Base-by-base conservation (phyloP, 1,284 basidiomycete genomes). In the Ceratobasidium sp. region DNA sequence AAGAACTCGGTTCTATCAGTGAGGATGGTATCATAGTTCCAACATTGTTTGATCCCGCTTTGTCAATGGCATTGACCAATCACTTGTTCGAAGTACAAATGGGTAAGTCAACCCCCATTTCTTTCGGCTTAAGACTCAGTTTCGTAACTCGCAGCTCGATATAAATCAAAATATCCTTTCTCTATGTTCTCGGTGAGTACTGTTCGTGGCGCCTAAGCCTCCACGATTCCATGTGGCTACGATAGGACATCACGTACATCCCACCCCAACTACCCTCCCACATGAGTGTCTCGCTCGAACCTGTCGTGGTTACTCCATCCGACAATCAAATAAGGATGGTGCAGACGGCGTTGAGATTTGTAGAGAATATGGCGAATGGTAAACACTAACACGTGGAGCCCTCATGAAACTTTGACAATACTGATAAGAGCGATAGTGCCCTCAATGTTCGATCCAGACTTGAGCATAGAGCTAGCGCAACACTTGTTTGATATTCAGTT, bases 61-160 rank as follows among this genome's bases (percentile, higher is more conserved):
- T 73, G 19, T 36, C 59, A 8, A 51, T 54, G 45, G 19, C 27
- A 2, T 47, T 73, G 3, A 19, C 71, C 22, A 6, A 63, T 17
- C 41, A 73, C 22, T 51, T 73, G 22, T 73, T 73, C 22, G 31
- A 33, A 4, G 47, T 62, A 7, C 71, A 73, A 24, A 73, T 73
- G 71, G 59, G 71, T 73, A 33, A 3, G 71, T 22, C 29, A 47
- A 11, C n/a, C 19, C 22, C 7, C 44, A 9, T 11, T 41, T 11
- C 36, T 41, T 41, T 11, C 11, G 36, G 6, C 36, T 11, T 41
- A 11, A 5, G 11, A 5, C 11, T 41, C 4, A 5, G 6, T 41
- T 41, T 41, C 11, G 36, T 11, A 41, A 5, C 4, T 33, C 27
- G 15, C 22, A 64, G 62, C 45, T 9, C 11, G 24, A 17, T 64